phyloP scores from a whole-genome alignment of 2,329 filamentous ascomycete genomes.

The Paecilomyces sp. region DNA sequence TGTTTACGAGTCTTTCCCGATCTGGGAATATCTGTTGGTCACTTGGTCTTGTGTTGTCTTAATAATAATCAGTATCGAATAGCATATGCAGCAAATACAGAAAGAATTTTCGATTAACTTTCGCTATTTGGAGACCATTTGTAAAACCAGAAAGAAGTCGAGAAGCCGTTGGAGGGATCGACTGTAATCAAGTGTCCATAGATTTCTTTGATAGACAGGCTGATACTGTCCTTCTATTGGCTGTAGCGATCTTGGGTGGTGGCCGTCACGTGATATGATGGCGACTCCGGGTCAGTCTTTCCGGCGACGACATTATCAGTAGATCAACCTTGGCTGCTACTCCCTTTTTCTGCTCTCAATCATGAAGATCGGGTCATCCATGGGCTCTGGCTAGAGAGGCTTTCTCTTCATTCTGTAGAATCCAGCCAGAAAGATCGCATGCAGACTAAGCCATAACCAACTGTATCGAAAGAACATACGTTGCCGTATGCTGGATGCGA shows the following conservation, averaged over 20 bases:
- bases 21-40: not conserved
- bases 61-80: not conserved
- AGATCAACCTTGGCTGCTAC: not conserved
- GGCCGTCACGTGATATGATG: not conserved
- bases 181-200: not conserved
- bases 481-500: not conserved
- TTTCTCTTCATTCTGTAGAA: not conserved
- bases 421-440: not conserved
- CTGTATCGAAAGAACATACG: not conserved
- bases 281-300: not conserved
- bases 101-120: not conserved
- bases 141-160: too few species aligned
- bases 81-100: not conserved
- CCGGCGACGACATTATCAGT: not conserved
- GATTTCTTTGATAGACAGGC: not conserved
- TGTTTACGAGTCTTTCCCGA: not conserved
- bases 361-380: not conserved
- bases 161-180: too few species aligned
- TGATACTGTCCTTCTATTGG: not conserved
- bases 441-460: not conserved
- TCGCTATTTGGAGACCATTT: not conserved
- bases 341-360: not conserved
- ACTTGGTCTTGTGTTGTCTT: not conserved
- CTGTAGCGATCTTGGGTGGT: not conserved
- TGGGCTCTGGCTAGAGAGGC: not conserved